Evolutionary conservation across 31 red algal species (phyloP).

Genomic region (Porphyra umbilicalis): DNA sequence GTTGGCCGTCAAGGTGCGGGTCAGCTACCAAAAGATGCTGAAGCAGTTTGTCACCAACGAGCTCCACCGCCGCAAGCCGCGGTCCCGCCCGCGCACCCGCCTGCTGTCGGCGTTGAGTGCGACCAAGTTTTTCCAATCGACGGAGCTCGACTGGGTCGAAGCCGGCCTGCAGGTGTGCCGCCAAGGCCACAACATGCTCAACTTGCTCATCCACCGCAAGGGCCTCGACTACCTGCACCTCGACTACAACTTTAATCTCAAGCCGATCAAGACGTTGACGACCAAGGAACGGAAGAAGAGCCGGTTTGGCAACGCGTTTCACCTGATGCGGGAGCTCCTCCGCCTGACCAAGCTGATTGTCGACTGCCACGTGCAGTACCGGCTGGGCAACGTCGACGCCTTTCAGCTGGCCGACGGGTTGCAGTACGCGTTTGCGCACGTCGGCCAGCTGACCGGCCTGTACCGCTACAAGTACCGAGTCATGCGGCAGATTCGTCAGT

Average conservation of each 20-base stretch:
- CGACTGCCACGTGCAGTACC: constrained; percentile 92
- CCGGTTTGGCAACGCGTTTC: constrained; percentile 91
- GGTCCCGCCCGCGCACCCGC: constrained; percentile 42
- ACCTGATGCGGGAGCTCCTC: constrained; percentile 86
- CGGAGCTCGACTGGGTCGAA: constrained; percentile 97
- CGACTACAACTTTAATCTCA: constrained; percentile 96
- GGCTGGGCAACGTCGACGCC: constrained; percentile 85
- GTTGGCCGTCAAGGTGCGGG: constrained; percentile 71
- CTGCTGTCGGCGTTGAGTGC: constrained; percentile 69
- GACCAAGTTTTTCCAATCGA: constrained; percentile 93
- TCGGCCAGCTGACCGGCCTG: constrained; percentile 96
- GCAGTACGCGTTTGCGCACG: constrained; percentile 85
- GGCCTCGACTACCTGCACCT: constrained; percentile 80
- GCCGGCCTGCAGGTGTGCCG: constrained; percentile 82
- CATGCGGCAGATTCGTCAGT: constrained; percentile 92
- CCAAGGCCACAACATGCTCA: constrained; percentile 94
- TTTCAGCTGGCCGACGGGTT: constrained; percentile 94
- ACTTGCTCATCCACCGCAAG: constrained; percentile 87
- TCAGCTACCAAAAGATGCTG: constrained; percentile 93
- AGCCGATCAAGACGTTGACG: constrained; percentile 91
- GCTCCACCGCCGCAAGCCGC: constrained; percentile 49
- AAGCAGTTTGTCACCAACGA: constrained; percentile 87
- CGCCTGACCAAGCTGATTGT: constrained; percentile 88
- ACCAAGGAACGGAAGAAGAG: constrained; percentile 96
- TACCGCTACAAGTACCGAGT: constrained; percentile 99